Base-by-base conservation (phyloP, 176 grass and related monocot species). In the Lolium multiflorum region DNA sequence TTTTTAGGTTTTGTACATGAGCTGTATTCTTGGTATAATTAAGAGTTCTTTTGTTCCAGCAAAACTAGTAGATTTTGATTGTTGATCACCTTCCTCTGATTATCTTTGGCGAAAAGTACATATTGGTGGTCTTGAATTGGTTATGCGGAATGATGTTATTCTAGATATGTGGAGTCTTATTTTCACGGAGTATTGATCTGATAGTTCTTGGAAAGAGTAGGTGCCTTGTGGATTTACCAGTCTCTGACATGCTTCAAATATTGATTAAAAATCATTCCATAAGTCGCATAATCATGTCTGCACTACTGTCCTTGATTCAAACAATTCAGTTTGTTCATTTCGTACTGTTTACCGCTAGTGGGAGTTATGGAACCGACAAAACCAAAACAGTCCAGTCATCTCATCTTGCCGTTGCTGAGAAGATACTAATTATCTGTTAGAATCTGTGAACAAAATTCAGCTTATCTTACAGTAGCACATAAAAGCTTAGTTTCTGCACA, bases 31-130 rank as follows among this genome's bases (percentile, higher is more conserved):
- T 35, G 31, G 31, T 35, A 35, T 35, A 35, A 3, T 35, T 35
- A 2, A 35, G 31, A 35, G 31, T 35, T 35, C 25, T 48, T 49
- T 31, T 7, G 7, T 65, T 65, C 15, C 11, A 65, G 62, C 11
- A 28, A 15, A 74, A 74, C 22, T 50, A 3, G 31, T 35, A 50
- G 46, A 49, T 74, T 50, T 25, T 26, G n/a, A 26, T 74, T 24
- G 71, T 74, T 74, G 21, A 74, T 74, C 43, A 25, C 44, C n/a
- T 74, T 74, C 44, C 71, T 74, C 71, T 74, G 21, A 74, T 50
- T 46, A 50, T 74, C 11, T 73, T 73, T 73, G 44, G n/a, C 4
- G 11, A 44, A 1, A 72, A 35, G 2, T 35, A 35, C 31, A 35
- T 35, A 35, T 35, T 35, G 31, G 2, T 35, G 3, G 31, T 35